These are phyloP conservation scores for Pseudopyrenochaeta lycopersici DNA, from an alignment of 2,329 filamentous ascomycete species.

Conservation along the genomic window DNA sequence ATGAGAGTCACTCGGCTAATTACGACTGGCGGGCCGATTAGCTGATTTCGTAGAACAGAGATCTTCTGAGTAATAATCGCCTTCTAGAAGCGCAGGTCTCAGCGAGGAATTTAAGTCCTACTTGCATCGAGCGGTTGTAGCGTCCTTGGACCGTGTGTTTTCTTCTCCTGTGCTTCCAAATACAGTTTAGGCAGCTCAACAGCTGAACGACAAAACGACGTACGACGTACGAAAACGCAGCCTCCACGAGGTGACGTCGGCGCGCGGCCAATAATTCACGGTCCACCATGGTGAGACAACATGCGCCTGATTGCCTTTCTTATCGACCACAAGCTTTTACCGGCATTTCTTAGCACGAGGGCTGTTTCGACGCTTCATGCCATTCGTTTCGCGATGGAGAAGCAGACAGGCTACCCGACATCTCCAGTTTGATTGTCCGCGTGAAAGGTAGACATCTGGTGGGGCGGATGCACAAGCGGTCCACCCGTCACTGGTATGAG, in stretches of 20 bases:
- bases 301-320: slow-evolving; percentile 2
- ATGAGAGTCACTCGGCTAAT: no score
- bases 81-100: no score
- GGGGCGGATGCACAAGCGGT: background rate
- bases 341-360: slow-evolving; percentile 8
- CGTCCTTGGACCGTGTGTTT: no score
- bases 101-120: no score
- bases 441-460: background rate
- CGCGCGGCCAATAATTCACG: background rate
- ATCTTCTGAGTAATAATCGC: no score
- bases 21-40: no score
- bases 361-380: background rate
- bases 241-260: background rate
- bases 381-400: slow-evolving; percentile 2
- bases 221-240: background rate
- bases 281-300: slow-evolving; percentile 3
- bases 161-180: no score
- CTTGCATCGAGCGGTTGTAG: no score
- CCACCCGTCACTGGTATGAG: background rate
- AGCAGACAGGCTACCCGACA: slow-evolving; percentile 1
- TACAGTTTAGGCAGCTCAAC: no score
- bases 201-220: no score
- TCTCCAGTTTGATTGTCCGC: background rate
- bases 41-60: no score
- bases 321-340: slow-evolving; percentile 9